These are phyloP conservation scores for Arthrinium puccinioides DNA, from an alignment of 2,329 filamentous ascomycete genomes.

Conservation along the genomic window DNA sequence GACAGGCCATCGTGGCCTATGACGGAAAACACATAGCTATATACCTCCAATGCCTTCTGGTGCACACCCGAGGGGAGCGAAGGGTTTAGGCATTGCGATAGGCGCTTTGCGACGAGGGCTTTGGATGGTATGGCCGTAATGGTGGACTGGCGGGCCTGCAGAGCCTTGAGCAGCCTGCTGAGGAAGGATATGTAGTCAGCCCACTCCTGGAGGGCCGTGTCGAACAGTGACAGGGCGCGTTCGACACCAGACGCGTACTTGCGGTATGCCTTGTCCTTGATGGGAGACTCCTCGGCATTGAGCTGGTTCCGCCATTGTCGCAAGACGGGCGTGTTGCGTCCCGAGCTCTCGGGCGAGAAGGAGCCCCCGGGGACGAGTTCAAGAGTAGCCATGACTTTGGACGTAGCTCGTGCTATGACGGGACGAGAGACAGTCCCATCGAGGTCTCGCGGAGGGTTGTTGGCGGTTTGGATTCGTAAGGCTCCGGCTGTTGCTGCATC, in stretches of 20 bases:
- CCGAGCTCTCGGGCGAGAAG: constrained; percentile 75
- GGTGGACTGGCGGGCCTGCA: constrained; percentile 76
- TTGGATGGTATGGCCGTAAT: constrained; percentile 74
- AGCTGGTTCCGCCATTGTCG: constrained; percentile 72
- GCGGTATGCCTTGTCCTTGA: constrained; percentile 65
- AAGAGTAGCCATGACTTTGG: constrained; percentile 44
- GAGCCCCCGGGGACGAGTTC: constrained; percentile 53
- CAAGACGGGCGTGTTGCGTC: constrained; percentile 67
- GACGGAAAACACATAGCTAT: constrained; percentile 78
- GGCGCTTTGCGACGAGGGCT: constrained; percentile 74
- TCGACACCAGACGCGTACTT: constrained; percentile 88
- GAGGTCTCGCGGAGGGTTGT: too few species aligned
- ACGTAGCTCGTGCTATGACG: constrained; percentile 16
- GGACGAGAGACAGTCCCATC: constrained; percentile 9
- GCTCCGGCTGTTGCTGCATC: too few species aligned
- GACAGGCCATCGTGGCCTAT: constrained; percentile 78
- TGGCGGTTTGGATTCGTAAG: too few species aligned
- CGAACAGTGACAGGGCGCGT: constrained; percentile 80
- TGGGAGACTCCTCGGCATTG: constrained; percentile 51
- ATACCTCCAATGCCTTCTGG: constrained; percentile 94
- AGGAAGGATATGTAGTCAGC: constrained; percentile 98
- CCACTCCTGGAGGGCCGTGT: constrained; percentile 94
- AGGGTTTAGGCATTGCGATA: constrained; percentile 93
- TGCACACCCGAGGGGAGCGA: constrained; percentile 91
- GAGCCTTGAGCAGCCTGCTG: constrained; percentile 81